Conservation (phyloP, 768 basidiomycete genomes). For the Russula dissimulans region DNA sequence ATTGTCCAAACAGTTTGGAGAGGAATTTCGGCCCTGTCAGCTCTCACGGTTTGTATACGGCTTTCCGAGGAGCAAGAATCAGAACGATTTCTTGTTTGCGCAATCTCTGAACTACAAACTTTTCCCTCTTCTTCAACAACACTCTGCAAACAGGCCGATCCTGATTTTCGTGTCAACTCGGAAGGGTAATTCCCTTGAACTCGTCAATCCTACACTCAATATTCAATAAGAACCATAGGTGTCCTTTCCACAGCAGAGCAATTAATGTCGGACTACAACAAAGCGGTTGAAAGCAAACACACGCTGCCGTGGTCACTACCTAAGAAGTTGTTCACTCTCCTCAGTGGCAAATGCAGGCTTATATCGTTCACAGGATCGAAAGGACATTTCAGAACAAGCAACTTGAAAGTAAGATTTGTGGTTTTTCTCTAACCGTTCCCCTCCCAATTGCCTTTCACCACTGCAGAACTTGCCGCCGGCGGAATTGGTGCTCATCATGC, state of each 20-base stretch:
- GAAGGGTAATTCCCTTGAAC: constrained; percentile 44
- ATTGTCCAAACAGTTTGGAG: constrained; percentile 60
- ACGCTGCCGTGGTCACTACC: constrained; percentile 63
- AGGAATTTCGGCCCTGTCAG: constrained; percentile 84
- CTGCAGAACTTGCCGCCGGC: constrained; percentile 47
- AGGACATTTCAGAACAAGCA: constrained; percentile 58
- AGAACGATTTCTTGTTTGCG: constrained; percentile 75
- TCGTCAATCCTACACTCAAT: background rate
- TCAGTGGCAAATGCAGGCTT: background rate
- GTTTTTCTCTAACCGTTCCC: too few species aligned
- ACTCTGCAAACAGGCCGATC: constrained; percentile 74
- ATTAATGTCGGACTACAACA: constrained; percentile 61
- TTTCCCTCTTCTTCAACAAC: constrained; percentile 60
- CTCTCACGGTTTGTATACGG: constrained; percentile 67
- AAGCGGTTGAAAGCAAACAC: constrained; percentile 39
- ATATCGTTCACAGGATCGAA: constrained; percentile 36
- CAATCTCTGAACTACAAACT: constrained; percentile 63
- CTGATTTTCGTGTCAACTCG: constrained; percentile 85
- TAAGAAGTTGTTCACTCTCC: constrained; percentile 32
- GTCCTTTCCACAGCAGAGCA: constrained; percentile 61
- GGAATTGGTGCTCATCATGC: constrained; percentile 94
- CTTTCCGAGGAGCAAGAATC: constrained; percentile 46
- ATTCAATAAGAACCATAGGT: constrained; percentile 23
- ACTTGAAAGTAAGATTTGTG: constrained; percentile 41
- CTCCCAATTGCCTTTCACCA: background rate